Evolutionary conservation across 2,329 filamentous ascomycete genomes (phyloP), one percentile per base, ranked within the genome.

Genomic region (Alternaria atra): DNA sequence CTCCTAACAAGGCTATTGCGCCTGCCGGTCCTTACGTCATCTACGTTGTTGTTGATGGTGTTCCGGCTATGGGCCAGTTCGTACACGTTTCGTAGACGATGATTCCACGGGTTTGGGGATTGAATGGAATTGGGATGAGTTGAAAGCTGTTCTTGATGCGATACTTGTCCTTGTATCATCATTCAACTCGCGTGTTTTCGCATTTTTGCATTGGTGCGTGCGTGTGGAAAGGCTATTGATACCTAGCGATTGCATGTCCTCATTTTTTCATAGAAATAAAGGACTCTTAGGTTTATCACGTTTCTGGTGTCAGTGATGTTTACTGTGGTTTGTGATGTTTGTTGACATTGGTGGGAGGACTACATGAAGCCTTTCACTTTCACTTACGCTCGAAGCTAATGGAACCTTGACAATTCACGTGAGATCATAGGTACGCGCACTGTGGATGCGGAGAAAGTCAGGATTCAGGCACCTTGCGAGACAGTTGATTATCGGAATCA

Each of bases 11-110:
- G 66, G 86, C 84, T 63, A 76, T 88, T 39, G 84, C 84, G 17
- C 87, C 86, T 51, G 84, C 86, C 10, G 86, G 86, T 42, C 86
- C 86, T 60, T 89, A 88, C 73, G 84, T 88, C 39, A 72, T 89
- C 20, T 89, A 87, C 69, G 82, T 88, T 43, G 75, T 88, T 39
- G 82, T 82, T n/a, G 83, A 87, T 69, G 85, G 85, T 6, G 80
- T 86, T 20, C 85, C 84, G 5, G 82, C 80, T 9, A 70, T 85
- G 58, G 85, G 85, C 1, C 82, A 85, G 67, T 85, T 84, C 68
- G 83, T 86, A 25, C 70, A 73, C 67, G 80, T 84, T 43, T 73
- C 75, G 44, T 81, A 68, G 52, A 52, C 9, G 15, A 42, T 6
- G 30, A 15, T 15, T 9, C 13, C 30, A 50, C 35, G 32, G 10